Evolutionary conservation across 345 rosid genomes (phyloP).

Genomic region (Melastoma malabathricum): DNA sequence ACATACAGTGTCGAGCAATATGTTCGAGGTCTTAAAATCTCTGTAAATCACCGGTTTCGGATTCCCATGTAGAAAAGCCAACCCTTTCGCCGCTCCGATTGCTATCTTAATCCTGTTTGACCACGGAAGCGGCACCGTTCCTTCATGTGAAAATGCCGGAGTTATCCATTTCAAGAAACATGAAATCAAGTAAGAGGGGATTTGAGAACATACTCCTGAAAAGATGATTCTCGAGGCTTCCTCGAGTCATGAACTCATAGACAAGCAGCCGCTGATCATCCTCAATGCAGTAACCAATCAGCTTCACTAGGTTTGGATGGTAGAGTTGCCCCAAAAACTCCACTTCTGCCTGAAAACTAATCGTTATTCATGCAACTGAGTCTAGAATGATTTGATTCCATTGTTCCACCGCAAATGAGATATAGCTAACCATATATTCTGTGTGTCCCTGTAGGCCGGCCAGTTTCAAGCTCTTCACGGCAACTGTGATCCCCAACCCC

Average conservation of each 20-base stretch:
- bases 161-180: too few relatives aligned
- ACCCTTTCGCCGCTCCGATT: slow-evolving; percentile 93
- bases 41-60: slow-evolving; percentile 83
- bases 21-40: slow-evolving; percentile 93
- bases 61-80: slow-evolving; percentile 91
- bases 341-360: slow-evolving; percentile 69
- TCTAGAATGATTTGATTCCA: too few relatives aligned
- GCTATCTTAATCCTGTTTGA: slow-evolving; percentile 79
- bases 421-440: slow-evolving; percentile 67
- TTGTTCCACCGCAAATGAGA: too few relatives aligned
- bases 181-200: too few relatives aligned
- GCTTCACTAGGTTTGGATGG: slow-evolving; percentile 82
- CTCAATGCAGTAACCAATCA: slow-evolving; percentile 87
- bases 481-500: slow-evolving; percentile 70
- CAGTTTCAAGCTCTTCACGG: slow-evolving; percentile 75
- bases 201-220: slow-evolving; percentile 56
- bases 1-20: slow-evolving; percentile 77
- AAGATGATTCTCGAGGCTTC: slow-evolving; percentile 97
- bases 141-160: slow-evolving; percentile 15
- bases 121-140: slow-evolving; percentile 81
- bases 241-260: slow-evolving; percentile 93
- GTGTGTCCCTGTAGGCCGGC: slow-evolving; percentile 86
- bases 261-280: slow-evolving; percentile 89
- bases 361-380: not conserved
- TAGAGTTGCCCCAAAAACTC: slow-evolving; percentile 86